Evolutionary conservation across 1,284 basidiomycete species (phyloP), one percentile per base, ranked within the genome.

Genomic region (Sanghuangporus weigelae): DNA sequence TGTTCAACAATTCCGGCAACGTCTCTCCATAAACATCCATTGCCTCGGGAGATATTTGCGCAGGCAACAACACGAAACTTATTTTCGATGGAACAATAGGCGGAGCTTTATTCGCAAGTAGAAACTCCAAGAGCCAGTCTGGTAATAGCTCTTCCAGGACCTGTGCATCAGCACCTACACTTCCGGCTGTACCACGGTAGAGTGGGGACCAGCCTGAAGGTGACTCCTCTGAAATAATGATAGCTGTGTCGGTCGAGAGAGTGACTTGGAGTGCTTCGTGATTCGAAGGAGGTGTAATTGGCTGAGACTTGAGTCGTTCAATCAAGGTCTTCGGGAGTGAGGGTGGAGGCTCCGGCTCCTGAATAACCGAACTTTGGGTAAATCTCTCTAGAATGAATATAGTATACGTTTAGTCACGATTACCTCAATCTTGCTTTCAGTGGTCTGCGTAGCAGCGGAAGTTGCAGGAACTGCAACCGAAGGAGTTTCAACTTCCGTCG

Each of bases 41-140:
- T 53, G 36, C 19, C 23, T 54, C 57, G 10, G 39, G 44, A 5
- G 57, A 40, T 14, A 73, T 79, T 2, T 81, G 82, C 80, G 85
- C 92, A 0, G 96, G 94, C 62, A 95, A 76, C 36, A 99, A 75
- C 26, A 96, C 85, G 72, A 98, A 98, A 67, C 93, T 93, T 57
- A 96, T 74, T 77, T 97, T 98, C 61, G 83, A 78, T 53, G 79
- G 74, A 2, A 81, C 78, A 0, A 78, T 72, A 2, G 78, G 67
- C 2, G 80, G 79, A 23, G 79, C 75, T 70, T 87, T 89, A 71
- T 91, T 91, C 40, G 84, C 70, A 44, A 98, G 81, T 50, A 98
- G 75, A 70, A 89, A 96, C 73, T 98, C 93, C 54, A 96, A 77
- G 55, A 97, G 77, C 96, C 96, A 99, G 65, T 87, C 73, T 1